Conservation (phyloP, 2,329 filamentous ascomycete genomes). For the Ceratocystis smalleyi region DNA sequence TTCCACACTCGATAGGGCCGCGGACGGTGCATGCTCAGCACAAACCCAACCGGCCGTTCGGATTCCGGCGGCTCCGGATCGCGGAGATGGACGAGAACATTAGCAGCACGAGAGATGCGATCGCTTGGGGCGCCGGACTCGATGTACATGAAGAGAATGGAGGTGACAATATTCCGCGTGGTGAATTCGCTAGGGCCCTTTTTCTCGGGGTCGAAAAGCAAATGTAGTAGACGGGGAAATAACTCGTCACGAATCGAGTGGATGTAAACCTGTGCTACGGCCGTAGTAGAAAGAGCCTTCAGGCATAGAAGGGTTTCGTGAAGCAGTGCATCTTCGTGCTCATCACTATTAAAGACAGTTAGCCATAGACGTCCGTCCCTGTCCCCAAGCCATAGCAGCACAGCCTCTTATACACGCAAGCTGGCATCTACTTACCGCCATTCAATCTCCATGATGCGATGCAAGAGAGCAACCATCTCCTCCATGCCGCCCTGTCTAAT, state of each 20-base stretch:
- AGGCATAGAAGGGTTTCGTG: slow-evolving; percentile 86
- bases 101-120: slow-evolving; percentile 50
- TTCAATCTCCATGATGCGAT: slow-evolving; percentile 87
- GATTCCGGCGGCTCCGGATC: slow-evolving; percentile 65
- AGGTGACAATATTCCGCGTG: slow-evolving; percentile 78
- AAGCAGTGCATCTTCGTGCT: slow-evolving; percentile 83
- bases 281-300: slow-evolving; percentile 87
- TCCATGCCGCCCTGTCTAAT: slow-evolving; percentile 82
- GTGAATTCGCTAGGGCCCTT: slow-evolving; percentile 96
- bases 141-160: slow-evolving; percentile 77
- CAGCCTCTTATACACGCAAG: slow-evolving; percentile 10
- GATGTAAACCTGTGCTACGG: slow-evolving; percentile 67
- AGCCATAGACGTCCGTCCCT: slow-evolving; percentile 10
- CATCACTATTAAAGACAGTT: slow-evolving; percentile 46
- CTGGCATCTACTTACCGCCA: slow-evolving; percentile 55
- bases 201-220: slow-evolving; percentile 95
- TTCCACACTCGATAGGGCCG: slow-evolving; percentile 88
- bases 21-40: slow-evolving; percentile 72
- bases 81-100: slow-evolving; percentile 63
- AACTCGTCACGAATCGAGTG: slow-evolving; percentile 63
- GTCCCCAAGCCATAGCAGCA: background rate
- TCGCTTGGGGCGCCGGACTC: slow-evolving; percentile 47
- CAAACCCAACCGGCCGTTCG: slow-evolving; percentile 65
- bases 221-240: slow-evolving; percentile 70
- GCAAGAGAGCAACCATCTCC: slow-evolving; percentile 70